Evolutionary conservation across 495 filamentous ascomycete species (phyloP), one percentile per base, ranked within the genome.

Genomic region (Melanomma pulvis-pyrius): DNA sequence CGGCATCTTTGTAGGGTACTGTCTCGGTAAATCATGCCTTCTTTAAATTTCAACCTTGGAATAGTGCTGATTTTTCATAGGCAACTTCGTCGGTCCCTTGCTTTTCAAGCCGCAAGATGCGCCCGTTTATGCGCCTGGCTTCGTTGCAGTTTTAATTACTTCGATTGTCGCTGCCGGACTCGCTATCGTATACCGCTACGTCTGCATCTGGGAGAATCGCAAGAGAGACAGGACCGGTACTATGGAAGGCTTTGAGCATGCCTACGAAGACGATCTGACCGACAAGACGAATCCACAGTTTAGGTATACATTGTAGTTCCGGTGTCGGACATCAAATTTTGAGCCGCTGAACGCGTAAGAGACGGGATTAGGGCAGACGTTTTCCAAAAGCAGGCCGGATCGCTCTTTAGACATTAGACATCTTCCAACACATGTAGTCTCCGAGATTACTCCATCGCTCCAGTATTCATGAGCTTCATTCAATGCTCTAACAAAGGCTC

Each of bases 251-350:
- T 79, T 74, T 52, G 78, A 78, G 30, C 72, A 79, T 67, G 79
- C 78, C 2, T 80, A 79, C 62, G 74, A 80, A 50, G 76, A 82
- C 53, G 78, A 82, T 63, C 56, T 76, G 50, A 80, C 78, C 12
- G 78, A 82, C 68, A 74, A 67, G 21, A 70, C 66, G 76, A 81
- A 79, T 51, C 73, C 74, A 15, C 78, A 81, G 55, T 82, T 80
- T 63, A 70, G 80, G 36, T 80, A 79, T 34, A 68, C 65, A 17
- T n/a, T 68, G 29, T 62, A 44, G 57, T 24, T 46, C 34, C 15
- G 48, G 24, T 19, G 9, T 34, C 11, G 7, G 5, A 4, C 15
- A 55, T 36, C 26, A 5, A 53, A 6, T 29, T 30, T 29, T 30
- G 2, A 5, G 22, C 13, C 5, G 30, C 30, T 12, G 30, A 34